A percentile compares a stretch with the other conserved stretches of the same genome.
phyloP scores from a whole-genome alignment of 768 basidiomycete genomes.

The Rhizopogon salebrosus region DNA sequence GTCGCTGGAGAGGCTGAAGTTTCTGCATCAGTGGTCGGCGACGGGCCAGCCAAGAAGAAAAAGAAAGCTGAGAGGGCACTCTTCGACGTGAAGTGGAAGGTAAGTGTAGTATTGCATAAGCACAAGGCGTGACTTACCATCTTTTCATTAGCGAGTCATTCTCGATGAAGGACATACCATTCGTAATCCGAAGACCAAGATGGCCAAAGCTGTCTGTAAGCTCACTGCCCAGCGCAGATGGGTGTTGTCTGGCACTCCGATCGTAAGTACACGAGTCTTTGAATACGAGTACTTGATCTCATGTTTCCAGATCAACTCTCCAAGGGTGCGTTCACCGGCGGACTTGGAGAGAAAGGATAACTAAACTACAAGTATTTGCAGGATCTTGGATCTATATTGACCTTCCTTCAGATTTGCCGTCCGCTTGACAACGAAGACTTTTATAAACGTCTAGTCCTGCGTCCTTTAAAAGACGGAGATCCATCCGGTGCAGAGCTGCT shows the following conservation, averaged over 20 bases:
- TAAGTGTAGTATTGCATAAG: conserved; percentile 16
- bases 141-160: conserved; percentile 53
- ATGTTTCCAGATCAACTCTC: conserved; percentile 65
- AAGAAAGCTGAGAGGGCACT: conserved; percentile 55
- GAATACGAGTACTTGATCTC: background rate
- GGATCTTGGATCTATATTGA: conserved; percentile 85
- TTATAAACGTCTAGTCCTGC: conserved; percentile 72
- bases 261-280: conserved; percentile 46
- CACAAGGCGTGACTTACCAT: background rate
- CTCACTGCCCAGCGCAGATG: conserved; percentile 71
- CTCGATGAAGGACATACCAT: conserved; percentile 89
- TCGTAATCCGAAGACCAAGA: conserved; percentile 83
- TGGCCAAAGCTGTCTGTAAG: conserved; percentile 61
- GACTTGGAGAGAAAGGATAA: background rate
- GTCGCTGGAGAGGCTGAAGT: conserved; percentile 50
- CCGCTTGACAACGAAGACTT: conserved; percentile 82
- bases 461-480: conserved; percentile 70
- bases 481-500: conserved; percentile 66
- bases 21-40: conserved; percentile 8
- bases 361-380: conserved; percentile 21
- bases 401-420: conserved; percentile 79
- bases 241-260: conserved; percentile 83
- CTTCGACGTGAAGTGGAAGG: conserved; percentile 81
- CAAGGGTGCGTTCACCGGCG: conserved; percentile 40
- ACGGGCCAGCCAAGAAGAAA: conserved; percentile 41